These are phyloP conservation scores for Tausonia pullulans DNA, from an alignment of 1,284 basidiomycete species.

Conservation along the genomic window DNA sequence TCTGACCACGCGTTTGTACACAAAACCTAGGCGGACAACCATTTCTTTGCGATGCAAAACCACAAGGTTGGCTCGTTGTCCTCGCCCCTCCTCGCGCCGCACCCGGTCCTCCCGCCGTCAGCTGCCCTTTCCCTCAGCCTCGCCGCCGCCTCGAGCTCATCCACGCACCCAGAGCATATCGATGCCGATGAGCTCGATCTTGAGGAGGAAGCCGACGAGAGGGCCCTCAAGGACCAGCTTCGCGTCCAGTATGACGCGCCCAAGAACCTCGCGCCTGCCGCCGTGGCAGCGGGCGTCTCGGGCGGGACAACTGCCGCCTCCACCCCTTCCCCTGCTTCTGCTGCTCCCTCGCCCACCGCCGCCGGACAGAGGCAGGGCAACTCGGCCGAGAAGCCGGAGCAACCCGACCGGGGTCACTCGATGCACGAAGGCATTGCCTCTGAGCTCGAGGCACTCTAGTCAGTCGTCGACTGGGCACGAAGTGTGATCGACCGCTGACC, in stretches of 20 bases:
- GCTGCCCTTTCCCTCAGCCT: neutral
- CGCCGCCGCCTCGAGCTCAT: neutral
- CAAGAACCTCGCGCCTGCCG: neutral
- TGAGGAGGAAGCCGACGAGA: slow-evolving; percentile 11
- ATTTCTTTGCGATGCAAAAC: slow-evolving; percentile 7
- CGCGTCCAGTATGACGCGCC: neutral
- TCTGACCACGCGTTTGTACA: neutral
- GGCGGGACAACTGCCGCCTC: too few species aligned
- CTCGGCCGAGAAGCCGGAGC: neutral
- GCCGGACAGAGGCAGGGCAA: neutral
- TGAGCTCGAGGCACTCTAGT: slow-evolving; percentile 37
- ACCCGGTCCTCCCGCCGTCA: neutral
- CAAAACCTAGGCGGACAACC: slow-evolving; percentile 10
- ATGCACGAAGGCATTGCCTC: slow-evolving; percentile 29
- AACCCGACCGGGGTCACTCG: slow-evolving; percentile 4
- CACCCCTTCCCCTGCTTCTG: too few species aligned
- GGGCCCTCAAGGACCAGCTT: neutral
- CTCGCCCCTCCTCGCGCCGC: neutral
- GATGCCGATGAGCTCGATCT: slow-evolving; percentile 12
- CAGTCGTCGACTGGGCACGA: slow-evolving; percentile 17
- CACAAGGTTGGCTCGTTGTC: too few species aligned
- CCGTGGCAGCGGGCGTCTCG: neutral
- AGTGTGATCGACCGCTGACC: neutral
- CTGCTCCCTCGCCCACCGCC: neutral
- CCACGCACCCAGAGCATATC: neutral